Evolutionary conservation across 2,329 filamentous ascomycete species (phyloP), one percentile per base, ranked within the genome.

Genomic region (Trichoderma lentiforme): DNA sequence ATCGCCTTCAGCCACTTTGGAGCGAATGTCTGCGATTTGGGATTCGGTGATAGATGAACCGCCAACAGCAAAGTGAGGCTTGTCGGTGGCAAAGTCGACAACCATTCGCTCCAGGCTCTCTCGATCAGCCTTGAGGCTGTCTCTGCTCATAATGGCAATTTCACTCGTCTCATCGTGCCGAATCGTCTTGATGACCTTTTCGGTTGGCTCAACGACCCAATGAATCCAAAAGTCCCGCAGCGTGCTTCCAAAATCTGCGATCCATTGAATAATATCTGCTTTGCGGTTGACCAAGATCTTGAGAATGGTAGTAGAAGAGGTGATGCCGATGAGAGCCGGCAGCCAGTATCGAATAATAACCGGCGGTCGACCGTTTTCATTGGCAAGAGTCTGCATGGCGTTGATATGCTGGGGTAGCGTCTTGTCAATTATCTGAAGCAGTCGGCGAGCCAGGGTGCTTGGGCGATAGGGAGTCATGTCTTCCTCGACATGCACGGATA

Each of bases 101-200:
- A 99, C 97, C 96, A 99, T 99, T 62, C 96, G 91, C 81, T 99
- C 95, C 36, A 99, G 84, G 78, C 94, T 98, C 69, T 94, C 93
- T 36, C 94, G 90, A 79, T 99, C 96, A 1, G 95, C 94, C 79
- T 92, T 91, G 26, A 99, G 87, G 75, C 94, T 98, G 75, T 95
- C 92, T 72, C 94, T 93, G 83, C 94, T 98, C 92, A 99, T 96
- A 75, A 99, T 93, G 58, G 95, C 96, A 75, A 99, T 95, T 79
- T 98, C 95, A 79, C 94, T 97, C 75, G 91, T 92, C 77, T 93
- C 90, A 77, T 98, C 94, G 80, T 98, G 96, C 6, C 95, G 91
- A 75, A 99, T 98, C 0, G 96, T 99, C 63, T 92, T 91, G 72
- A 99, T 89, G 21, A 99, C 87, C 79, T 94, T 95, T 76, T 90